Conservation (phyloP, 106 monocot species). For the Agapanthus africanus region DNA sequence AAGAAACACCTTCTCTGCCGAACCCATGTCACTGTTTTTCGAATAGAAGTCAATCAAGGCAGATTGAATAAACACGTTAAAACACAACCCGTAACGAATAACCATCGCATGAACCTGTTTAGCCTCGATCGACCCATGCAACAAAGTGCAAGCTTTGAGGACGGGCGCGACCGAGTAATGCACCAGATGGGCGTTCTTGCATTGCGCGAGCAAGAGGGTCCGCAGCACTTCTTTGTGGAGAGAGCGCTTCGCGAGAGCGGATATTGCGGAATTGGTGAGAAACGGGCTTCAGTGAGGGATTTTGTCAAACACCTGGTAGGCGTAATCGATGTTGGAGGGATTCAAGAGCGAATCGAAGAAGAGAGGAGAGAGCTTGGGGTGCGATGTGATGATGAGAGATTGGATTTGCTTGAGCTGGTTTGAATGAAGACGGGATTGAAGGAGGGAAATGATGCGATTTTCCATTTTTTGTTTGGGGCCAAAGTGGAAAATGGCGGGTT, state of each 20-base stretch:
- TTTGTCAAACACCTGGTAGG: conserved; percentile 53
- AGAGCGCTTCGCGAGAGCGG: conserved; percentile 56
- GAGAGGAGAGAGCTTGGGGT: not conserved
- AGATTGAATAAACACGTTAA: conserved; percentile 54
- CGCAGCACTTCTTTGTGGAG: conserved; percentile 30
- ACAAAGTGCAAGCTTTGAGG: conserved; percentile 56
- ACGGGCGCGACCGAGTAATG: conserved; percentile 45
- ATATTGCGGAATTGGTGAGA: conserved; percentile 33
- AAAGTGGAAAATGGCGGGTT: too few relatives aligned
- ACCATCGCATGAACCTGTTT: conserved; percentile 49
- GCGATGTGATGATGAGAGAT: not conserved
- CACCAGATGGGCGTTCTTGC: conserved; percentile 18
- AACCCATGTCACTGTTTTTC: conserved; percentile 44
- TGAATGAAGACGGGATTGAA: not conserved
- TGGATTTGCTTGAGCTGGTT: conserved; percentile 6
- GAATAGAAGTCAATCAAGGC: conserved; percentile 75
- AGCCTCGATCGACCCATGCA: conserved; percentile 28
- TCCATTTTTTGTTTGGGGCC: too few relatives aligned
- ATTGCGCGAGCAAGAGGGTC: conserved; percentile 30
- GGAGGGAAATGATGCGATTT: conserved; percentile 11
- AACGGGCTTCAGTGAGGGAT: conserved; percentile 35
- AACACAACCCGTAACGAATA: conserved; percentile 33
- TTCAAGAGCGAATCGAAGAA: not conserved
- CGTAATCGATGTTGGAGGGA: conserved; percentile 26
- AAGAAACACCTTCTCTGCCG: conserved; percentile 48